These are phyloP conservation scores for Trichoderma oligosporum DNA, from an alignment of 2,329 filamentous ascomycete species.

Conservation along the genomic window DNA sequence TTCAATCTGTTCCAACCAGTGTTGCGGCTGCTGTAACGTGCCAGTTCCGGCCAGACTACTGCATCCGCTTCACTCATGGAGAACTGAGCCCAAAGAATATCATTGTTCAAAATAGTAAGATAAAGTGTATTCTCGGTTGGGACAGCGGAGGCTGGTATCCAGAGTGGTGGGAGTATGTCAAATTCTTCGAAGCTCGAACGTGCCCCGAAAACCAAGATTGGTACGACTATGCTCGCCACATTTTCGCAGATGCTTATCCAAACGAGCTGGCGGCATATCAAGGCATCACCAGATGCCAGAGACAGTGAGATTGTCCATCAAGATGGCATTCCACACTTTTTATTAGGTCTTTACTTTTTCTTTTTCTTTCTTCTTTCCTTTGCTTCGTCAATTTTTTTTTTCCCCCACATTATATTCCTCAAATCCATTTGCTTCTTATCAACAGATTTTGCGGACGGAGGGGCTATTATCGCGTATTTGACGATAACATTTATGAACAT, in stretches of 20 bases:
- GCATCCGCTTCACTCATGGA: slow-evolving; percentile 27
- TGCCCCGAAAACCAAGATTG: slow-evolving; percentile 29
- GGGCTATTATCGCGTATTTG: too few species aligned
- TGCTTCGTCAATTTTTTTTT: too few species aligned
- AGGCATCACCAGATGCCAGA: slow-evolving; percentile 30
- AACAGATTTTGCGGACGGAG: too few species aligned
- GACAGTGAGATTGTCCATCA: slow-evolving; percentile 15
- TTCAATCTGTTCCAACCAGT: slow-evolving; percentile 25
- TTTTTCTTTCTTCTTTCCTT: neutral
- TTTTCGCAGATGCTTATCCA: slow-evolving; percentile 27
- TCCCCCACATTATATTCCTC: too few species aligned
- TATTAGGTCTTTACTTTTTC: slow-evolving; percentile 16
- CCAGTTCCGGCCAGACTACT: slow-evolving; percentile 22
- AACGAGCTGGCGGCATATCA: slow-evolving; percentile 32
- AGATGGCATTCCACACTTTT: neutral
- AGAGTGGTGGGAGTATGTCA: slow-evolving; percentile 35
- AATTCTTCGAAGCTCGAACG: slow-evolving; percentile 34
- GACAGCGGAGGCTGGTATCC: slow-evolving; percentile 34
- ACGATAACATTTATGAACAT: too few species aligned
- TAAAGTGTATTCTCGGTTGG: slow-evolving; percentile 31
- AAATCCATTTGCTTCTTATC: too few species aligned
- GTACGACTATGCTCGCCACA: slow-evolving; percentile 31
- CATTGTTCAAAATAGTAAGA: slow-evolving; percentile 26
- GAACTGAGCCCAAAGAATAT: slow-evolving; percentile 31
- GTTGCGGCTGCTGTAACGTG: slow-evolving; percentile 25